Evolutionary conservation across 441 rosid genomes (phyloP).

Genomic region (Populus hybrid): DNA sequence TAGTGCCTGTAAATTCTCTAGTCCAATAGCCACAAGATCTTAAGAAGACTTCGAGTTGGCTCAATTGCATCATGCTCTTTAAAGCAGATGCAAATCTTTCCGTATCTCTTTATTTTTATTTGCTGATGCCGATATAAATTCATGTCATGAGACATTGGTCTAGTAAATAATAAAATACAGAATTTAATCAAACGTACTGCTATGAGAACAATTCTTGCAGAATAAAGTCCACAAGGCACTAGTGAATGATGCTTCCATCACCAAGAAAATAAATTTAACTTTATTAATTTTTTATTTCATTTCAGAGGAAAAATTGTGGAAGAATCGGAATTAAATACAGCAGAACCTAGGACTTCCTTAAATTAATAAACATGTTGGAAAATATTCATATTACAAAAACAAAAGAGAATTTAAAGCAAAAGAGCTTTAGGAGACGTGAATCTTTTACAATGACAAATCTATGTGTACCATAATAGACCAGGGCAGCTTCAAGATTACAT

Average conservation of each 20-base stretch:
- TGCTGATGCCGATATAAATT: not conserved
- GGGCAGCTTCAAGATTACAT: not conserved
- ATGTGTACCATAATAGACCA: not conserved
- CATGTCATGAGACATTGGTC: not conserved
- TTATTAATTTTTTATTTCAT: not conserved
- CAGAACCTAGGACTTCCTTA: not conserved
- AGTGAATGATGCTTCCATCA: not conserved
- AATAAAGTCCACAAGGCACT: not conserved
- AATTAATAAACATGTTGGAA: not conserved
- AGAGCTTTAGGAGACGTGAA: not conserved
- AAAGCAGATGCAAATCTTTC: not conserved
- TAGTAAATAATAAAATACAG: not conserved
- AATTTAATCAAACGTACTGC: not conserved
- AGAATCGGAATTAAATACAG: not conserved
- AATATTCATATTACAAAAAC: not conserved
- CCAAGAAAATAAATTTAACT: not conserved
- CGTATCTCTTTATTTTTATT: conserved; percentile 6
- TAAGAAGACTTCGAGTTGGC: not conserved
- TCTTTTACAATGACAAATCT: not conserved
- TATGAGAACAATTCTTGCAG: not conserved
- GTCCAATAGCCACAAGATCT: not conserved
- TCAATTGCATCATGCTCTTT: not conserved
- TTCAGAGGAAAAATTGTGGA: not conserved
- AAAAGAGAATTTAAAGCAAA: not conserved
- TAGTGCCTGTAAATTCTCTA: not conserved